Base-by-base conservation (phyloP, 768 basidiomycete genomes). In the Brasilioporus rufonigricans region DNA sequence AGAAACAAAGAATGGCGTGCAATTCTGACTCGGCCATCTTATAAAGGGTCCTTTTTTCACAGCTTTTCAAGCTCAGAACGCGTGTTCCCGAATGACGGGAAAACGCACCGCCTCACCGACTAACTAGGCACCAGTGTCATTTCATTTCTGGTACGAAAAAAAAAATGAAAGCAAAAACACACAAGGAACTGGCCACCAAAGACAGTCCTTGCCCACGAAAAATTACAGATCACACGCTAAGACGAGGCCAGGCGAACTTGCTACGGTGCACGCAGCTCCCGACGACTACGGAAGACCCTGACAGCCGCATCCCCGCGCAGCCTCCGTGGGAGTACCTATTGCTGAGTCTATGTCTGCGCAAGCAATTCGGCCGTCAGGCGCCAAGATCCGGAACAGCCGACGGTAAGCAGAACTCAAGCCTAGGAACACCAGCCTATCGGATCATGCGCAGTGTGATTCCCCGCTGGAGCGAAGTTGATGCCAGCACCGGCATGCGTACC, bases 51-150 rank as follows among this genome's bases (percentile, higher is more conserved):
- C 23, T 26, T 24, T 59, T 59, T 59, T 63, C 69, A 71, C 63
- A 58, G 69, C 69, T 62, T 72, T 71, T 71, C 71, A 72, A 71
- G 55, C 69, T 71, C 71, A 72, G 69, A 69, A 61, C 70, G 60
- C 58, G 48, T 44, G 58, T 64, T 62, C 48, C 66, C 59, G 58
- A 56, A 41, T 26, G 51, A 54, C 56, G 60, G 61, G 56, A 57
- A 62, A 39, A 33, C 5, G 49, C 58, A 68, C 61, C 38, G 64
- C 70, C 62, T 52, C 36, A 39, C 50, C 40, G 50, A 47, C 52
- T 4, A 52, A 46, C 47, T 14, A 56, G 57, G 43, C 48, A 60
- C 49, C 12, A n/a, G 5, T n/a, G 12, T 41, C 36, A 16, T 16
- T 16, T 16, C 4, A 41, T 41, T 41, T 41, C 21, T 14, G 21